Evolutionary conservation across 352 stramenopile species (phyloP).

Genomic region (Discostella stelligera): DNA sequence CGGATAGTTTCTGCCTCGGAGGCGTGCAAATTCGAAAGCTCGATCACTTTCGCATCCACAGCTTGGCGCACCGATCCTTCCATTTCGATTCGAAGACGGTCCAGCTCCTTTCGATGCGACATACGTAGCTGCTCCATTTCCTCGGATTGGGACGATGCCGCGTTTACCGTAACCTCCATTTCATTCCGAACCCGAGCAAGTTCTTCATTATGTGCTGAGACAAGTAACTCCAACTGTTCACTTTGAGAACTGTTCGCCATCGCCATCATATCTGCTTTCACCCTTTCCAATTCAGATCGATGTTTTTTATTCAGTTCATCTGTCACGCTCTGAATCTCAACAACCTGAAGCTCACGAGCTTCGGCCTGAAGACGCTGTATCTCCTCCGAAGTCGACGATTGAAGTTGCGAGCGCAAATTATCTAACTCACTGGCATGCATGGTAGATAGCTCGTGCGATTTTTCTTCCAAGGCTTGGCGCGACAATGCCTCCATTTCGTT

Average conservation of each 20-base stretch:
- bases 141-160: conserved; percentile 20
- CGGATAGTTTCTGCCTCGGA: conserved; percentile 3
- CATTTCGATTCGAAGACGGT: conserved; percentile 15
- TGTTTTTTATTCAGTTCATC: conserved; percentile 48
- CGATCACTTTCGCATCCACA: conserved; percentile 25
- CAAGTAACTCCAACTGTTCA: conserved; percentile 39
- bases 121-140: conserved; percentile 35
- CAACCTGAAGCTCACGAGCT: conserved; percentile 34
- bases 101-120: conserved; percentile 19
- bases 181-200: conserved; percentile 18
- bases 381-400: conserved; percentile 16
- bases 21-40: conserved; percentile 22
- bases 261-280: conserved; percentile 44
- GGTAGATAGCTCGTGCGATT: conserved; percentile 14
- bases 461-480: conserved; percentile 24
- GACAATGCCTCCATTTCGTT: conserved; percentile 28
- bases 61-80: conserved; percentile 7
- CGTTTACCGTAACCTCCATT: conserved; percentile 21
- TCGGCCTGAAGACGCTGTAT: conserved; percentile 34
- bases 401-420: conserved; percentile 14
- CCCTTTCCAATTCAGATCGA: conserved; percentile 29
- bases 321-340: conserved; percentile 44
- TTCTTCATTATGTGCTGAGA: conserved; percentile 24
- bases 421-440: conserved; percentile 46
- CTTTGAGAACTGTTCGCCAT: conserved; percentile 39